phyloP scores from a whole-genome alignment of 805 yeast species.

The Helenozyma rhizophorensis region DNA sequence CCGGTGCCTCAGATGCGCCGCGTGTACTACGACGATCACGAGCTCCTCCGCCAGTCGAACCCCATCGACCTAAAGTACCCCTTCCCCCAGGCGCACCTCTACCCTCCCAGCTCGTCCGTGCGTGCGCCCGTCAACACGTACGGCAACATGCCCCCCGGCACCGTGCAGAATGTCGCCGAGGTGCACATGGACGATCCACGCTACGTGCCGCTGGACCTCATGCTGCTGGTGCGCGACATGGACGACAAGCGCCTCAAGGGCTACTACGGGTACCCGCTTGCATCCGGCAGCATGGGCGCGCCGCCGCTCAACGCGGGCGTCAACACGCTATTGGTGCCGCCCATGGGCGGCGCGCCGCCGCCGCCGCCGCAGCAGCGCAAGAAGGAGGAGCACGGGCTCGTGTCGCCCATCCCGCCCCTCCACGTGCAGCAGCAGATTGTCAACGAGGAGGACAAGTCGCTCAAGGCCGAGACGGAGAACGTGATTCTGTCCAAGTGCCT shows the following conservation, averaged over 20 bases:
- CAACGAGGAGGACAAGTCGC: slow-evolving; percentile 10
- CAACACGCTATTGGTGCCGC: neutral
- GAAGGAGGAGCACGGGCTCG: slow-evolving; percentile 16
- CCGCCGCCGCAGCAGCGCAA: neutral
- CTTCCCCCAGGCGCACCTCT: slow-evolving; percentile 12
- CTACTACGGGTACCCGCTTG: slow-evolving; percentile 9
- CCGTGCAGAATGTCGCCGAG: slow-evolving; percentile 3
- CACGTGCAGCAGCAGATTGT: slow-evolving; percentile 38
- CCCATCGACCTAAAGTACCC: slow-evolving; percentile 12
- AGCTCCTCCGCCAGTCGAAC: slow-evolving; percentile 7
- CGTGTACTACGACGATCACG: slow-evolving; percentile 12
- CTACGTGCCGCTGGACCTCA: slow-evolving; percentile 12
- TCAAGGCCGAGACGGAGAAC: slow-evolving; percentile 6
- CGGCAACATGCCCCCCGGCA: slow-evolving; percentile 3
- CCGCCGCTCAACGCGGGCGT: neutral
- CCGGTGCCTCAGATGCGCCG: slow-evolving; percentile 10
- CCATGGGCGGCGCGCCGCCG: neutral
- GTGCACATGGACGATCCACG: slow-evolving; percentile 12
- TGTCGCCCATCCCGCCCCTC: slow-evolving; percentile 37
- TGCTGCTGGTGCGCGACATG: slow-evolving; percentile 8
- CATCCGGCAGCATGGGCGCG: neutral
- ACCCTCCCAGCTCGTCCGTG: slow-evolving; percentile 10
- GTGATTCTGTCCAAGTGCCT: slow-evolving; percentile 35
- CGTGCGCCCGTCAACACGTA: slow-evolving; percentile 6
- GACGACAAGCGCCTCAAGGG: slow-evolving; percentile 14